phyloP scores from a whole-genome alignment of 2,329 filamentous ascomycete species.

The Thielaviopsis musarum region DNA sequence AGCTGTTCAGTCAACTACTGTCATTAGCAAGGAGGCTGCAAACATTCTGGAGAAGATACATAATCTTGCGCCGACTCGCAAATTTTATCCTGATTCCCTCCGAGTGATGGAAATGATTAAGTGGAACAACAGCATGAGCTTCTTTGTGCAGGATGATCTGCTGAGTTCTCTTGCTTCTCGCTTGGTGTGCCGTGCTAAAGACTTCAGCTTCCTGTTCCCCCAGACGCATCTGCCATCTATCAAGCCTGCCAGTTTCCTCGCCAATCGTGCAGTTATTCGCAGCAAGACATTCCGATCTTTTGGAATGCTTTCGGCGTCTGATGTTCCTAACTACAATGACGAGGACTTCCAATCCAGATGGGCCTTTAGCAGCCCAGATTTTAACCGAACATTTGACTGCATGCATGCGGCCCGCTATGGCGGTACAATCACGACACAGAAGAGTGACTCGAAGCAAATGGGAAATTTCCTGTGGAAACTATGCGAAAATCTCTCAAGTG shows the following conservation, averaged over 20 bases:
- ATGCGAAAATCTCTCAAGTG: too few relatives aligned
- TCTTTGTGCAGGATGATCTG: constrained; percentile 27
- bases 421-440: too few relatives aligned
- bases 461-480: too few relatives aligned
- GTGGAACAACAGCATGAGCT: constrained; percentile 25
- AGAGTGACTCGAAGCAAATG: too few relatives aligned
- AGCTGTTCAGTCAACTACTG: constrained; percentile 29
- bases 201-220: neutral
- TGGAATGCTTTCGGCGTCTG: neutral
- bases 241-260: neutral
- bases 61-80: constrained; percentile 24
- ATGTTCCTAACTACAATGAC: neutral
- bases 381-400: too few relatives aligned
- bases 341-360: neutral
- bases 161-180: neutral
- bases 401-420: too few relatives aligned
- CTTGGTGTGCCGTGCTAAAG: neutral
- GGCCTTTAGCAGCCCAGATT: neutral
- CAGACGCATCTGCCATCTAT: neutral
- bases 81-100: constrained; percentile 26
- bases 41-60: constrained; percentile 23
- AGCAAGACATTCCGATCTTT: neutral
- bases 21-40: constrained; percentile 21
- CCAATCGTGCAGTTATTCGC: neutral
- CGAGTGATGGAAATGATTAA: constrained; percentile 29